Evolutionary conservation across 345 rosid genomes (phyloP).

Genomic region (Gossypium mustelinum): DNA sequence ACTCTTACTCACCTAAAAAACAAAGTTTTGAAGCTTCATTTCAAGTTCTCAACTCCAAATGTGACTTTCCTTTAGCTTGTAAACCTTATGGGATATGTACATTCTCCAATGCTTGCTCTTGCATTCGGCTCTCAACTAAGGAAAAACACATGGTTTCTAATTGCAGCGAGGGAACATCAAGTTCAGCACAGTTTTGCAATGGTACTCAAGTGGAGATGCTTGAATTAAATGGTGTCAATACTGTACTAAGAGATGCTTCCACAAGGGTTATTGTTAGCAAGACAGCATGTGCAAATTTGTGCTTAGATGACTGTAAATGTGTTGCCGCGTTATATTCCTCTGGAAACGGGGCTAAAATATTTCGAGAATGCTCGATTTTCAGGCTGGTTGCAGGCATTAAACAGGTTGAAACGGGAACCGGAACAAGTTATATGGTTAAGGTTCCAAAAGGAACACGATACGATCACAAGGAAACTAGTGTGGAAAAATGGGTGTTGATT

Average conservation of each 20-base stretch:
- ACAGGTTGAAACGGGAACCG: constrained; percentile 44
- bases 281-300: constrained; percentile 45
- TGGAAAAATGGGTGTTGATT: constrained; percentile 67
- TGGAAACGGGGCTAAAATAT: background rate
- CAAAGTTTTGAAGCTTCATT: constrained; percentile 51
- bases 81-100: constrained; percentile 81
- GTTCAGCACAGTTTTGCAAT: constrained; percentile 29
- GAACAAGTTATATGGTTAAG: constrained; percentile 75
- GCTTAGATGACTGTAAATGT: constrained; percentile 68
- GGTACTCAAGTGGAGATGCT: constrained; percentile 46
- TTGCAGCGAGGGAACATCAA: constrained; percentile 28
- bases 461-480: constrained; percentile 34
- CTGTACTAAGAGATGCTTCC: constrained; percentile 44
- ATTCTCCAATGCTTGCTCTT: constrained; percentile 61
- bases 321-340: constrained; percentile 46
- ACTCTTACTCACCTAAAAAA: constrained; percentile 42
- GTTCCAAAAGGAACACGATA: constrained; percentile 47
- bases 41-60: constrained; percentile 60
- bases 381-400: constrained; percentile 64
- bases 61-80: constrained; percentile 82
- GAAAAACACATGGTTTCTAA: constrained; percentile 25
- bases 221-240: constrained; percentile 55
- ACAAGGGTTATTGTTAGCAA: constrained; percentile 43
- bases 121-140: constrained; percentile 33
- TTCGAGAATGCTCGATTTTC: constrained; percentile 46